Evolutionary conservation across 108 stramenopile genomes (phyloP).

Genomic region (Pseudonitzschia multiseries): DNA sequence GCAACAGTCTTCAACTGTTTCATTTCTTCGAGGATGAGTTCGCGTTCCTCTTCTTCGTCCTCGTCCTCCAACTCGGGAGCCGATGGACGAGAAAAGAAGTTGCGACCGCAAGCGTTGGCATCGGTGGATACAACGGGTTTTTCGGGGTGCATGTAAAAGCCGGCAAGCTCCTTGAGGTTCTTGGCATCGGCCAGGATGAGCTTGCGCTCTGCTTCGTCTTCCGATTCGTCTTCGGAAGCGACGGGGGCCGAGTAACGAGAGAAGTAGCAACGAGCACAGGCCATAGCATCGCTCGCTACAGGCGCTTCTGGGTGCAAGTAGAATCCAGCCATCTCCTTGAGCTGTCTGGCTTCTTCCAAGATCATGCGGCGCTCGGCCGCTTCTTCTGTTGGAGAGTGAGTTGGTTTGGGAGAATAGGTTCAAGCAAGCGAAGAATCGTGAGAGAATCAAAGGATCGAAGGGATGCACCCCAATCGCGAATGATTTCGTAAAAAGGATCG

Average conservation of each 20-base stretch:
- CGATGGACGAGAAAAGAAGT: slow-evolving; percentile 63
- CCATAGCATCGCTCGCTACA: slow-evolving; percentile 40
- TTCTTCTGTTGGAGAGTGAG: slow-evolving; percentile 12
- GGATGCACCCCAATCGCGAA: slow-evolving; percentile 9
- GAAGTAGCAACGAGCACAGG: slow-evolving; percentile 55
- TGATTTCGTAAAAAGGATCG: slow-evolving; percentile 1
- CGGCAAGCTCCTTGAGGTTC: slow-evolving; percentile 43
- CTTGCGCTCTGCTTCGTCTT: slow-evolving; percentile 56
- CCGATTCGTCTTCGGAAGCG: slow-evolving; percentile 40
- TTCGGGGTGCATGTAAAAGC: slow-evolving; percentile 42
- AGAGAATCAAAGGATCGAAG: neutral
- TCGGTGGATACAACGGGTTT: slow-evolving; percentile 33
- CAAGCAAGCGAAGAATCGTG: neutral
- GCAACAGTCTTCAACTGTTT: slow-evolving; percentile 31
- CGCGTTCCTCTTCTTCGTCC: slow-evolving; percentile 35
- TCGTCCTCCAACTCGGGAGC: slow-evolving; percentile 38
- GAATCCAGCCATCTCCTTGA: slow-evolving; percentile 59
- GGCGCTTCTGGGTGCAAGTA: slow-evolving; percentile 62
- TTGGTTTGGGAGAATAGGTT: slow-evolving; percentile 5
- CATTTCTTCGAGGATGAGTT: slow-evolving; percentile 26
- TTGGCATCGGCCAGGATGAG: slow-evolving; percentile 54
- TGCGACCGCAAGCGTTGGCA: slow-evolving; percentile 45
- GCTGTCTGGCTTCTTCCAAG: slow-evolving; percentile 60
- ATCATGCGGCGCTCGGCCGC: slow-evolving; percentile 64
- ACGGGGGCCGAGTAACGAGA: slow-evolving; percentile 44